Evolutionary conservation across 139 green algal species (phyloP).

Genomic region (Mesostigma viride): DNA sequence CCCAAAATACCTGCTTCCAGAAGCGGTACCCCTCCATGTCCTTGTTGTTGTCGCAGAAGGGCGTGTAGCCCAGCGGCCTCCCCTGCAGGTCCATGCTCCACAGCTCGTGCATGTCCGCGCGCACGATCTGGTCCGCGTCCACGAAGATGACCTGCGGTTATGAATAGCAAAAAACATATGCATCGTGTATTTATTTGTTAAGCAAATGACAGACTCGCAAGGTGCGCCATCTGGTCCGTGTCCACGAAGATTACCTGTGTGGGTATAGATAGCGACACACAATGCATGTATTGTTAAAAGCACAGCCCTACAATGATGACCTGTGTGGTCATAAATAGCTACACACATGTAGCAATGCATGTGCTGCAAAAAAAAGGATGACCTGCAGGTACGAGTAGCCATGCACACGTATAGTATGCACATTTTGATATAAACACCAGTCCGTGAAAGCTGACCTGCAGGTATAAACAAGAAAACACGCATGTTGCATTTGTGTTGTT

Average conservation of each 20-base stretch:
- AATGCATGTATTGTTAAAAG: no score
- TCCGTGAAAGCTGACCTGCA: no score
- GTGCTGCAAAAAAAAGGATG: no score
- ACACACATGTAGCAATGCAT: no score
- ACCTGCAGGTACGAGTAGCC: no score
- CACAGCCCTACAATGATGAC: no score
- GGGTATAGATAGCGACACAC: no score
- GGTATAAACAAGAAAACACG: no score
- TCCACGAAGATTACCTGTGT: slow-evolving; percentile 83
- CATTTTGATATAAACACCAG: no score
- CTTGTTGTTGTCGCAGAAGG: slow-evolving; percentile 96
- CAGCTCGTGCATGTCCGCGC: slow-evolving; percentile 79
- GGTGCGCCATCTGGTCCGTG: slow-evolving; percentile 83
- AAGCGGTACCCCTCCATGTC: slow-evolving; percentile 92
- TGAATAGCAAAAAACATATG: not conserved
- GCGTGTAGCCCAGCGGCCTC: slow-evolving; percentile 84
- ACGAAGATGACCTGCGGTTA: slow-evolving; percentile 84
- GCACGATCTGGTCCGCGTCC: slow-evolving; percentile 90
- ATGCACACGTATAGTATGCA: no score
- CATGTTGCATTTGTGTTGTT: no score
- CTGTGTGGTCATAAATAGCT: no score
- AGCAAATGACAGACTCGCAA: not conserved
- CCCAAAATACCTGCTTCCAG: slow-evolving; percentile 84
- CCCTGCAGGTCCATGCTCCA: slow-evolving; percentile 88
- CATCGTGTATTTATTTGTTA: not conserved